Percentiles rank a stretch among this genome's conserved stretches.
phyloP scores from a whole-genome alignment of 768 basidiomycete species.

The Solioccasus polychromus region DNA sequence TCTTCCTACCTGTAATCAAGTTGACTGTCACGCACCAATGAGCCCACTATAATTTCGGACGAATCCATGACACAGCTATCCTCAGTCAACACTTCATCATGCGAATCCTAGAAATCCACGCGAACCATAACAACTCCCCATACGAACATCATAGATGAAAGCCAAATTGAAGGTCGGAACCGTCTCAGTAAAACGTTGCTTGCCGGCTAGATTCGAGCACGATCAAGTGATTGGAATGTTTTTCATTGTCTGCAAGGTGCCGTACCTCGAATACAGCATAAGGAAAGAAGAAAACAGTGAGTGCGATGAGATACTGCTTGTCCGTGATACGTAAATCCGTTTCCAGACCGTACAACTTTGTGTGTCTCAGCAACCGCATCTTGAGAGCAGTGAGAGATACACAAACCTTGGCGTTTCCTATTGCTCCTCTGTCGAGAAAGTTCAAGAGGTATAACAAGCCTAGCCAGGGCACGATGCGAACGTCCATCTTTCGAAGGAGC shows the following conservation, averaged over 20 bases:
- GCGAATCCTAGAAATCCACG: not conserved
- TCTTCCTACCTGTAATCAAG: not conserved
- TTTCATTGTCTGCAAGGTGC: not conserved
- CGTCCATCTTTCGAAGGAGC: conserved; percentile 58
- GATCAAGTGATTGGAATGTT: not conserved
- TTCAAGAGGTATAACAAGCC: conserved; percentile 71
- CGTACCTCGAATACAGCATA: conserved; percentile 68
- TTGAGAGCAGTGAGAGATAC: not conserved
- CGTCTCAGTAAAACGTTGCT: conserved; percentile 61
- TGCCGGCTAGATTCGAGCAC: conserved; percentile 47
- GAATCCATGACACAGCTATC: conserved; percentile 62
- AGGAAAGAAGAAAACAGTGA: conserved; percentile 76
- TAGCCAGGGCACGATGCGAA: conserved; percentile 73
- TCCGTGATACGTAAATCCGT: conserved; percentile 56
- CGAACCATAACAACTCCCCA: conserved; percentile 44
- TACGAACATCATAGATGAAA: conserved; percentile 40
- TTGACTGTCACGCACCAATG: conserved; percentile 40
- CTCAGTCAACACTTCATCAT: not conserved
- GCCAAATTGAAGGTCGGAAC: conserved; percentile 66
- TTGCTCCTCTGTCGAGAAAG: conserved; percentile 60
- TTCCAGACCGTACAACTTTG: conserved; percentile 58
- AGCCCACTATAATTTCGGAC: conserved; percentile 60
- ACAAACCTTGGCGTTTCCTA: conserved; percentile 72
- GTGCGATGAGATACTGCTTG: conserved; percentile 62
- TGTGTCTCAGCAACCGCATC: not conserved